Evolutionary conservation across 1,139 yeast species (phyloP).

Genomic region (Candida frijolesensis): DNA sequence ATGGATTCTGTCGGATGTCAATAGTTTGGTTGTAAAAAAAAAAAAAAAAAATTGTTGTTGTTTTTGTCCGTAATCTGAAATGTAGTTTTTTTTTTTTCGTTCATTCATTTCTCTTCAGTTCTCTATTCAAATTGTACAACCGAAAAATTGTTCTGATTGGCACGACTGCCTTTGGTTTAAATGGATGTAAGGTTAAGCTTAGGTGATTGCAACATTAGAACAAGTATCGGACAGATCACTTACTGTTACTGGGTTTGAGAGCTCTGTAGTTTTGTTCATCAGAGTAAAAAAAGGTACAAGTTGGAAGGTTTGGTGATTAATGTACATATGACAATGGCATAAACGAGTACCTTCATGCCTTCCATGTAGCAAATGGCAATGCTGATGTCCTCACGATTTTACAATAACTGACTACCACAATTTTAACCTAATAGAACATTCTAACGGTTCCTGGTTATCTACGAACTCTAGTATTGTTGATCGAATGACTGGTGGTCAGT

Average conservation of each 20-base stretch:
- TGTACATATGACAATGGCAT: too few relatives aligned
- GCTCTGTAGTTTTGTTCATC: too few relatives aligned
- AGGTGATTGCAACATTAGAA: background rate
- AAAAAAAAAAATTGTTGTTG: conserved; percentile 1
- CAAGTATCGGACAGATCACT: background rate
- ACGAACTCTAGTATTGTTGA: too few relatives aligned
- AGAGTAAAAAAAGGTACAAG: too few relatives aligned
- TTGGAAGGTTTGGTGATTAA: too few relatives aligned
- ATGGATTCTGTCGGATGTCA: conserved; percentile 2
- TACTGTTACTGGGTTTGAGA: background rate
- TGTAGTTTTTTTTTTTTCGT: conserved; percentile 2
- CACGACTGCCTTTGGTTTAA: background rate
- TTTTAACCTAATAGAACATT: too few relatives aligned
- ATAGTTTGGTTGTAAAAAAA: conserved; percentile 12
- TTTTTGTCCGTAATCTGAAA: conserved; percentile 2
- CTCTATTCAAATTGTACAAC: background rate
- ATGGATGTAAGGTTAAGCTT: background rate
- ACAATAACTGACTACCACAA: too few relatives aligned
- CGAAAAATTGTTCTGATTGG: background rate
- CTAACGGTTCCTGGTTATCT: too few relatives aligned
- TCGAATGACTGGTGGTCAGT: background rate
- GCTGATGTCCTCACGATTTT: too few relatives aligned
- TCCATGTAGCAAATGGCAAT: too few relatives aligned
- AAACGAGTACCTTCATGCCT: too few relatives aligned
- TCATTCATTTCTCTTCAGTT: background rate